Percentiles rank a stretch among this genome's conserved stretches.
phyloP scores from a whole-genome alignment of 305 asterid genomes.

The Vinca major region DNA sequence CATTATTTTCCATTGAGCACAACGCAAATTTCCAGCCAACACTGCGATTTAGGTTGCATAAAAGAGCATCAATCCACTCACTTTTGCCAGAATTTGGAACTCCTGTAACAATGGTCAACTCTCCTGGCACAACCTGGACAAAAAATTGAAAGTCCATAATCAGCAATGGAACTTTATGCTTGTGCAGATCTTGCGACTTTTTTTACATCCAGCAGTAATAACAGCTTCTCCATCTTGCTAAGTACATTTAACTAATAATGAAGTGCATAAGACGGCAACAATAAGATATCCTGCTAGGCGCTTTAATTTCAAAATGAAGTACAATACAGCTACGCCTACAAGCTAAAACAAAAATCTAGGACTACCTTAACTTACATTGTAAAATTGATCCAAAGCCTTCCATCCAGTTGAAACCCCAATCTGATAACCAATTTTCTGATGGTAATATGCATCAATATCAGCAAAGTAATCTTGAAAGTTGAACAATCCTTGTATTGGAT shows the following conservation, averaged over 20 bases:
- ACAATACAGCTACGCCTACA: conserved; percentile 8
- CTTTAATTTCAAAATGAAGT: not conserved
- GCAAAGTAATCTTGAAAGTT: conserved; percentile 53
- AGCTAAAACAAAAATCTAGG: conserved; percentile 4
- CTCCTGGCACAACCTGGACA: conserved; percentile 89
- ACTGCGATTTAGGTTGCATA: conserved; percentile 75
- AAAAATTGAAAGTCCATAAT: conserved; percentile 5
- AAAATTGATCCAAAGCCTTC: conserved; percentile 60
- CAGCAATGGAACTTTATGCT: not conserved
- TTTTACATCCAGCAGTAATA: not conserved
- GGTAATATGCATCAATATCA: conserved; percentile 77
- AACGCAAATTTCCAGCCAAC: conserved; percentile 94
- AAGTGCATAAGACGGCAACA: not conserved
- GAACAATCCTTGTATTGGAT: conserved; percentile 77
- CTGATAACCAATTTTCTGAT: conserved; percentile 65
- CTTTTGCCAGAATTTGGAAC: conserved; percentile 99
- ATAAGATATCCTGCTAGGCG: not conserved
- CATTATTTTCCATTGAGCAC: conserved; percentile 96
- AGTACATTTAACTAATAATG: not conserved
- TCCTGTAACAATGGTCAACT: conserved; percentile 84
- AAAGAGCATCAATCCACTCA: conserved; percentile 97
- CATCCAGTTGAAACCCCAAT: conserved; percentile 97
- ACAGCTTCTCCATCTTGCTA: not conserved
- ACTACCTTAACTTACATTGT: conserved; percentile 42
- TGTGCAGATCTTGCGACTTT: not conserved